These are phyloP conservation scores for Nematocida sp. DNA, from an alignment of 371 early-diverging fungal species.

Conservation along the genomic window DNA sequence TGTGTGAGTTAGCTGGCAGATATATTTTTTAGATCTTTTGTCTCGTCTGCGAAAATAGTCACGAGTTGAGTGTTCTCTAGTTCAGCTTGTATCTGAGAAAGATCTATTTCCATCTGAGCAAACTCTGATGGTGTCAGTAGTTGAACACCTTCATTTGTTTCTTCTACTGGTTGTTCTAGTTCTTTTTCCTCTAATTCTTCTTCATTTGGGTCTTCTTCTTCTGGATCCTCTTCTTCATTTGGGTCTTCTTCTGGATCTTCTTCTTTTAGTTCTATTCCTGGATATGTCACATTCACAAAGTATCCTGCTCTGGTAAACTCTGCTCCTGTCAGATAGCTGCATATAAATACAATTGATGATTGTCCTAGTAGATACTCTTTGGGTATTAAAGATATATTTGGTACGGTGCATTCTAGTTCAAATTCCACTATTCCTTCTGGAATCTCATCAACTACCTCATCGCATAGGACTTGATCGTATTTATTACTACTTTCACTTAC, in stretches of 20 bases:
- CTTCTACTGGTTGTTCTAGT: neutral
- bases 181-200: slow-evolving; percentile 46
- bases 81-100: slow-evolving; percentile 52
- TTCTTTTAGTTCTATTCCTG: slow-evolving; percentile 54
- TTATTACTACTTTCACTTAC: slow-evolving; percentile 27
- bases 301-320: slow-evolving; percentile 62
- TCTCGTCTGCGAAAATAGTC: slow-evolving; percentile 52
- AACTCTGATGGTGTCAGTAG: slow-evolving; percentile 42
- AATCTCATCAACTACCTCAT: slow-evolving; percentile 55
- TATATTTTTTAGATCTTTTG: too few relatives aligned
- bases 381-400: slow-evolving; percentile 52
- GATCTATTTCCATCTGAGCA: slow-evolving; percentile 47
- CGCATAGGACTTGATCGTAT: slow-evolving; percentile 59
- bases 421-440: slow-evolving; percentile 58
- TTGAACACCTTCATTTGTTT: slow-evolving; percentile 42
- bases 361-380: slow-evolving; percentile 58
- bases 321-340: slow-evolving; percentile 44
- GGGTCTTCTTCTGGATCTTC: slow-evolving; percentile 56
- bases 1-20: too few relatives aligned
- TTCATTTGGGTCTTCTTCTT: slow-evolving; percentile 51
- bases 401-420: slow-evolving; percentile 53
- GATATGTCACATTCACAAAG: slow-evolving; percentile 62
- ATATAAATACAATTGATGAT: slow-evolving; percentile 53
- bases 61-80: slow-evolving; percentile 55
- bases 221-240: slow-evolving; percentile 65